Base-by-base conservation (phyloP, 345 rosid genomes). In the Salix brachista region DNA sequence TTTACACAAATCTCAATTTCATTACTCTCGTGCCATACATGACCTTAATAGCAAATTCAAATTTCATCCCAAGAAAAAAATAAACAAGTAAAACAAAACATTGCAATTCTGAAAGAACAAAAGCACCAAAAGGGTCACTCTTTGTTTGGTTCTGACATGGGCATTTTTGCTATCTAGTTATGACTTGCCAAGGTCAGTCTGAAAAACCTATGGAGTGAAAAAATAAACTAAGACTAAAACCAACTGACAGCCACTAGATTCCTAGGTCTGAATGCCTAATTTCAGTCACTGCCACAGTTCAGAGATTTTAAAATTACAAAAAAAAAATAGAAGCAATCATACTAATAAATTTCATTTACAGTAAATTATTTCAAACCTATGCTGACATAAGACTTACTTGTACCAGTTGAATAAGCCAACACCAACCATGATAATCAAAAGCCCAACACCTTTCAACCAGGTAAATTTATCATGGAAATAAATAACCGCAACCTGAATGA, bases 361-460 rank as follows among this genome's bases (percentile, higher is more conserved):
- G 26, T 67, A 44, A 44, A 11, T 8, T 25, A 21, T 52, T 44
- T 67, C 56, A 67, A 46, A 64, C 41, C 69, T 23, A 72, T 8
- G 54, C 23, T 73, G 77, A 72, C 17, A 9, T 16, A 62, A 69
- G 41, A 91, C 99, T 93, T 91, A 96, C 99, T 93, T 96, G 96
- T 88, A 96, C 98, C 94, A 94, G 79, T 96, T 96, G 89, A 93
- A 96, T 75, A 96, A 87, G 85, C 97, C 79, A 79, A 96, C 98
- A 52, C 98, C 98, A 71, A 88, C 64, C 93, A 96, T 92, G 58
- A 96, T 96, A 37, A 87, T 88, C 77, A 87, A 32, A 66, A 96
- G 98, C 70, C 99, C 99, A 72, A 80, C 72, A 67, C 97, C 99
- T 87, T 94, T 96, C 71, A 96, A 84, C 99, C 95, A 92, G 23